Base-by-base conservation (phyloP, 805 yeast species). In the Suhomyces canberraensis region DNA sequence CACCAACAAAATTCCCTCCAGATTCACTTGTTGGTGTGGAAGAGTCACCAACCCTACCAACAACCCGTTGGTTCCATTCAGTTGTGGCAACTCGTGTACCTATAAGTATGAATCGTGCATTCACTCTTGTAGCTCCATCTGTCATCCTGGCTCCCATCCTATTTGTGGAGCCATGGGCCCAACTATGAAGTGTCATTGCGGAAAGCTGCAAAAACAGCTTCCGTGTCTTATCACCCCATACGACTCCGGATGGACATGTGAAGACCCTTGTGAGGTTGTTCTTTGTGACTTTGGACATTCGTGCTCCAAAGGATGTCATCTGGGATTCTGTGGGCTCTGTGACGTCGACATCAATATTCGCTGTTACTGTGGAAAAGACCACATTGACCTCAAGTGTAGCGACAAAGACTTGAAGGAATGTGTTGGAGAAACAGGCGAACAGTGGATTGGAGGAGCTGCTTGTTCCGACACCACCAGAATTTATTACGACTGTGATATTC, bases 121-220 rank as follows among this genome's bases (percentile, higher is more conserved):
- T 2, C 97, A 89, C 54, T 75, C 78, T 3, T 89, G 97, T 52
- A 60, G 84, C 1, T 61, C 79, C 3, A 71, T 73, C 11, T 89
- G 97, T 55, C 97, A 89, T 56, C 91, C 96, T 2, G 97, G 96
- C 0, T 84, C 89, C 1, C 96, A 90, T 58, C 79, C 87, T 1
- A 67, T 66, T 17, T 89, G 97, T 64, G 79, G 84, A 11, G 88
- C 95, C 1, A 60, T 83, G 54, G 88, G 91, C 0, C 91, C 95
- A 0, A 59, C 66, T 8, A 60, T 84, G 64, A 62, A 61, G 26
- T 89, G 96, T 59, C 66, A 69, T 19, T 89, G 97, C 66, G 96
- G 96, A 1, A 73, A 71, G 26, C 67, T 74, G 34, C 56, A 69
- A 11, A 75, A 73, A 36, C 93, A 85, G 51, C 61, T 78, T 51